Conservation (phyloP, 2,329 filamentous ascomycete species). For the Claviceps monticola region DNA sequence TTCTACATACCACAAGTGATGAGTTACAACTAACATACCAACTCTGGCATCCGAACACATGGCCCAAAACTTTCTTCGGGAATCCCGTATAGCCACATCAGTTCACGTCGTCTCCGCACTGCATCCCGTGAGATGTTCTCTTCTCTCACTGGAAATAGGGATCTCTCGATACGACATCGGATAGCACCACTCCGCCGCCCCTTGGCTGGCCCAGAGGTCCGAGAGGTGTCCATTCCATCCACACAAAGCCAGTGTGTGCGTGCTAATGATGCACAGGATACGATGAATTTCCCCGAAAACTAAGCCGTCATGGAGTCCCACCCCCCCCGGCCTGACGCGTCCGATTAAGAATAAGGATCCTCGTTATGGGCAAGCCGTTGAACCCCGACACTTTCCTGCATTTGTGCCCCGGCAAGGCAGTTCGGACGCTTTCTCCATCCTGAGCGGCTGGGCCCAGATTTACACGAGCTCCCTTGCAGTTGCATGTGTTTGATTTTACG, state of each 20-base stretch:
- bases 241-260: background rate
- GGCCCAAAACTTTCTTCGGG: background rate
- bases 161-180: background rate
- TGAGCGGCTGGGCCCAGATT: background rate
- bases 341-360: no score
- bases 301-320: background rate
- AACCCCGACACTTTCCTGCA: no score
- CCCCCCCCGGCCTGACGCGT: no score
- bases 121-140: background rate
- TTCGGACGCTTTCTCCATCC: background rate
- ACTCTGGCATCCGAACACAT: background rate
- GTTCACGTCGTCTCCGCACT: no score
- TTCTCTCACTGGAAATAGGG: no score
- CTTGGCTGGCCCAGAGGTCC: background rate
- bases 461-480: background rate
- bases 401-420: background rate
- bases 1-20: background rate
- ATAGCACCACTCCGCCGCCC: background rate
- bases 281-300: slow-evolving; percentile 1
- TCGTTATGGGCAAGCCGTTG: no score
- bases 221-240: background rate
- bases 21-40: background rate
- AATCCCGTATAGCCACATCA: background rate
- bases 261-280: slow-evolving; percentile 1
- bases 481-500: background rate